A percentile compares a stretch with the other conserved stretches of the same genome.
phyloP scores from a whole-genome alignment of 2,329 filamentous ascomycete genomes.

The Ceratocystis cubensis region DNA sequence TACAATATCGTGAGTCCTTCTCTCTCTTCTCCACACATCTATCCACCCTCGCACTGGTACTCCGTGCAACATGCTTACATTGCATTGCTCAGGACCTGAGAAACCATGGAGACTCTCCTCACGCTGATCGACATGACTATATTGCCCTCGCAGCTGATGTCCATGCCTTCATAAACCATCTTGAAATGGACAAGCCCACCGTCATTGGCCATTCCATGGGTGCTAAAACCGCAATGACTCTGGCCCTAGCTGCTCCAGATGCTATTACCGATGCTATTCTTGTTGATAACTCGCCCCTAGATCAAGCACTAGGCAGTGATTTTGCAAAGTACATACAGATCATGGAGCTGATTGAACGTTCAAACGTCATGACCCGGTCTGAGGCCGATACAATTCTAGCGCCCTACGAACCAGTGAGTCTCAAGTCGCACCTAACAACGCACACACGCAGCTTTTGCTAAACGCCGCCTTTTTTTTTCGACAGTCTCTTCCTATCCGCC shows the following conservation, averaged over 20 bases:
- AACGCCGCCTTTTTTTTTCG: neutral
- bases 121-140: conserved; percentile 67
- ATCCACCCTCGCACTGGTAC: neutral
- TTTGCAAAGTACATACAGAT: conserved; percentile 72
- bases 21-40: neutral
- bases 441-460: neutral
- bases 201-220: conserved; percentile 96
- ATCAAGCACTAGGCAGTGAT: conserved; percentile 58
- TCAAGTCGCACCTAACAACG: neutral
- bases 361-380: conserved; percentile 52
- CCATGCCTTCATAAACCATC: conserved; percentile 59
- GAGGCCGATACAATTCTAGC: conserved; percentile 72
- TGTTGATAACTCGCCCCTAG: conserved; percentile 86
- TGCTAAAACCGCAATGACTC: conserved; percentile 81
- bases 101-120: conserved; percentile 86
- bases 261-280: conserved; percentile 60
- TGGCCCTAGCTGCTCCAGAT: conserved; percentile 59
- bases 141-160: conserved; percentile 71
- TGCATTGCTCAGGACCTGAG: conserved; percentile 55
- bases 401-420: conserved; percentile 53
- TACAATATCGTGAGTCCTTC: conserved; percentile 57
- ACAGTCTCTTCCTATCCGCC: conserved; percentile 61
- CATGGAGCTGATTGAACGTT: conserved; percentile 69
- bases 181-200: conserved; percentile 56
- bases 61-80: conserved; percentile 18